Percentiles rank a stretch among this genome's conserved stretches.
Evolutionary conservation across 129 eudicot species (phyloP).

Genomic region (Lactuca sativa): DNA sequence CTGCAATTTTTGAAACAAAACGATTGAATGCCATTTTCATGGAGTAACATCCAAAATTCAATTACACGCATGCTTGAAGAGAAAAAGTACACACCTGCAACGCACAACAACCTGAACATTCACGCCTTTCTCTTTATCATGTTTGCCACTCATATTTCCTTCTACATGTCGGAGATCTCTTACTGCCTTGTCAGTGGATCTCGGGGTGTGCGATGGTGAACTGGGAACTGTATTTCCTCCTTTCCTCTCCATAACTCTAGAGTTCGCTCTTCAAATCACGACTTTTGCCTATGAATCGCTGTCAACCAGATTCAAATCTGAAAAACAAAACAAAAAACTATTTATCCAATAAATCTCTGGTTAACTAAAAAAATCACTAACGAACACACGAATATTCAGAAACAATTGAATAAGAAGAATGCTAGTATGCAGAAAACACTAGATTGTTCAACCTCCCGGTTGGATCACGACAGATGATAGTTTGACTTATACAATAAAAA

Average conservation of each 20-base stretch:
- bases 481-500: neutral
- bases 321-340: neutral
- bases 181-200: conserved; percentile 57
- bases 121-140: conserved; percentile 70
- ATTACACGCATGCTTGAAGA: neutral
- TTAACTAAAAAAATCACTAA: neutral
- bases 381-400: neutral
- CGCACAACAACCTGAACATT: conserved; percentile 75
- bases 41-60: neutral
- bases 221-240: conserved; percentile 50
- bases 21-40: neutral
- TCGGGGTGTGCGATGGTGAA: conserved; percentile 78
- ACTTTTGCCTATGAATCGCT: conserved; percentile 1
- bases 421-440: conserved; percentile 1
- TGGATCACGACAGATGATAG: conserved; percentile 17
- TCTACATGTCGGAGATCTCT: conserved; percentile 77
- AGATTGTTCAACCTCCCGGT: conserved; percentile 1
- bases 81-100: conserved; percentile 53
- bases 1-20: conserved; percentile 32
- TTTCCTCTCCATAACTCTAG: conserved; percentile 49
- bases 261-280: conserved; percentile 25
- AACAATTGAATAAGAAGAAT: conserved; percentile 9
- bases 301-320: conserved; percentile 12
- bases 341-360: neutral
- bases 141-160: conserved; percentile 52